These are phyloP conservation scores for Pleurotus eryngii DNA, from an alignment of 768 basidiomycete genomes.

Conservation along the genomic window DNA sequence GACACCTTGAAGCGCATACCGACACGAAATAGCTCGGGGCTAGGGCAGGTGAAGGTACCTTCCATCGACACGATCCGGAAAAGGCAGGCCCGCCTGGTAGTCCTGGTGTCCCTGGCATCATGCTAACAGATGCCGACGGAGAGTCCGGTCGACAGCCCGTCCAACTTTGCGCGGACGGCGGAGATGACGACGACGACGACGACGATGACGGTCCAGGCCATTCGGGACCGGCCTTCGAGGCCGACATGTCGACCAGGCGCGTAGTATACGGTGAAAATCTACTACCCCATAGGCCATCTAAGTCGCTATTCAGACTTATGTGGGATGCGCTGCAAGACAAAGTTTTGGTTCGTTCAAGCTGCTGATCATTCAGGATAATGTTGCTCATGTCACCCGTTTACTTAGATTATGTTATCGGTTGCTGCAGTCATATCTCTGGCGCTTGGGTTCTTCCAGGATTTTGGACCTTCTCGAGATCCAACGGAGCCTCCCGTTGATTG, in stretches of 20 bases:
- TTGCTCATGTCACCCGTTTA: conserved; percentile 4
- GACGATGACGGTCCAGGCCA: conserved; percentile 17
- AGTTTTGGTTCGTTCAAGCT: conserved; percentile 54
- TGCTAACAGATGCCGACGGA: conserved; percentile 16
- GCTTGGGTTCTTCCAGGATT: conserved; percentile 91
- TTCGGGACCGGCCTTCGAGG: conserved; percentile 29
- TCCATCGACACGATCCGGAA: conserved; percentile 10
- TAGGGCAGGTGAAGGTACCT: conserved; percentile 8
- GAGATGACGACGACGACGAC: conserved; percentile 13
- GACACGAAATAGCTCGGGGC: conserved; percentile 17
- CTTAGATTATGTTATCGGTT: conserved; percentile 81
- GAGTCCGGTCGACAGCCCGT: conserved; percentile 3
- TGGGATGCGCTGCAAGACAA: conserved; percentile 88
- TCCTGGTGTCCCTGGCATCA: conserved; percentile 17
- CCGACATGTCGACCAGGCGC: conserved; percentile 56
- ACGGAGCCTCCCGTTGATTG: conserved; percentile 85
- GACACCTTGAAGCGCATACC: conserved; percentile 11
- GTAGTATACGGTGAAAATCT: conserved; percentile 75
- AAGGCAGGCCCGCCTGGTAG: conserved; percentile 17
- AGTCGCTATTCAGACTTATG: conserved; percentile 73
- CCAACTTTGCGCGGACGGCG: conserved; percentile 3
- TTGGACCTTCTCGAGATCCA: conserved; percentile 61
- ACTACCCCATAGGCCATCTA: conserved; percentile 66
- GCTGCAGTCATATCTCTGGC: conserved; percentile 92
- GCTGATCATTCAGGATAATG: conserved; percentile 22